A percentile compares a stretch with the other conserved stretches of the same genome.
Evolutionary conservation across 257 asterid species (phyloP).

Genomic region (Nicotiana otophora): DNA sequence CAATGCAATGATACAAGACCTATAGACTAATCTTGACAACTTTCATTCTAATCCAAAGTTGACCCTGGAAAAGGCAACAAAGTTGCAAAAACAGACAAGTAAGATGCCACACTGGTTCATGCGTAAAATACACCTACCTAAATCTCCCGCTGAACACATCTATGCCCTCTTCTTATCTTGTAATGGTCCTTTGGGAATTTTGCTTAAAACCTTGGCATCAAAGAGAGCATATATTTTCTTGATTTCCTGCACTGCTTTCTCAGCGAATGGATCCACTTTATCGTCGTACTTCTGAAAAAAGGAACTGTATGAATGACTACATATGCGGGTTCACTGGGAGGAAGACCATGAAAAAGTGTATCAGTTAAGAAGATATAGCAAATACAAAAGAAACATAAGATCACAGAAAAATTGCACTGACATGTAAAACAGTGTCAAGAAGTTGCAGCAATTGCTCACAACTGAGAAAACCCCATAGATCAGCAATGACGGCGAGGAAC

Average conservation of each 20-base stretch:
- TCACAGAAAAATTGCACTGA: conserved; percentile 17
- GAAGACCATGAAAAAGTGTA: not conserved
- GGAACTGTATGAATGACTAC: conserved; percentile 67
- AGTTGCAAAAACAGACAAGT: not conserved
- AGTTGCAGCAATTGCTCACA: conserved; percentile 62
- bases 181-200: conserved; percentile 48
- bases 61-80: not conserved
- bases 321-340: conserved; percentile 30
- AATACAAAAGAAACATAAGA: not conserved
- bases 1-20: not conserved
- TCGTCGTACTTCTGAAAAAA: conserved; percentile 65
- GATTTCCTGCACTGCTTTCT: conserved; percentile 55
- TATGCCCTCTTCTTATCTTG: conserved; percentile 51
- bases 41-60: not conserved
- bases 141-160: not conserved
- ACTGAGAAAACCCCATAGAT: conserved; percentile 66
- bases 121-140: not conserved
- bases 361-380: not conserved
- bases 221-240: conserved; percentile 62
- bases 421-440: conserved; percentile 69
- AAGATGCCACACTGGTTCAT: not conserved
- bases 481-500: conserved; percentile 56
- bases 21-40: not conserved
- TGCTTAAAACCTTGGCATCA: conserved; percentile 52
- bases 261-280: conserved; percentile 59